Percentiles rank a stretch among this genome's conserved stretches.
These are phyloP conservation scores for Candida quercuum DNA, from an alignment of 805 yeast genomes.

Conservation along the genomic window DNA sequence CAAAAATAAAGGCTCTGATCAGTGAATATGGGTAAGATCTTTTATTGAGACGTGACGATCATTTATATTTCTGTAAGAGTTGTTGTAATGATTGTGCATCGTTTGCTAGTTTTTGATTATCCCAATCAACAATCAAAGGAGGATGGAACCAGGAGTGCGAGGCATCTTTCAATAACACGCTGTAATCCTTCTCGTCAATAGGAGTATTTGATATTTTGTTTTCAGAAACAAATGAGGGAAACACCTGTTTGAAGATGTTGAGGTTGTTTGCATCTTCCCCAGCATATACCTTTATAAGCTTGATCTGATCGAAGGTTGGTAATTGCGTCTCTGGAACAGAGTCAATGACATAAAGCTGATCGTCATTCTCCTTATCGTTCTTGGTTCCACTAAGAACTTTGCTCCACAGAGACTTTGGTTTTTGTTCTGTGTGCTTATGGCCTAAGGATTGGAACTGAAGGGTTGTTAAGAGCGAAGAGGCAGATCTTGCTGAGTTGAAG, in stretches of 20 bases:
- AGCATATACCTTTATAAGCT: conserved; percentile 14
- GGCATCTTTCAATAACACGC: conserved; percentile 13
- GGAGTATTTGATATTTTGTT: conserved; percentile 4
- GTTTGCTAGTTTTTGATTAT: conserved; percentile 47
- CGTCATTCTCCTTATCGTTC: conserved; percentile 1
- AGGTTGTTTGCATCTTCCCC: conserved; percentile 5
- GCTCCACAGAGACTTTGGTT: conserved; percentile 15
- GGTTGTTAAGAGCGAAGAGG: conserved; percentile 6
- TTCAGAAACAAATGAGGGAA: conserved; percentile 17
- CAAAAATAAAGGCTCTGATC: too few relatives aligned
- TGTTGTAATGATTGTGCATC: conserved; percentile 35
- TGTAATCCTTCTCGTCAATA: conserved; percentile 9
- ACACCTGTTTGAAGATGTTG: conserved; percentile 13
- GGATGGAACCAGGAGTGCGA: conserved; percentile 30
- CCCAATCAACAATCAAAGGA: conserved; percentile 62
- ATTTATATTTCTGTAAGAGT: conserved; percentile 15
- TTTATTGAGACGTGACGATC: too few relatives aligned
- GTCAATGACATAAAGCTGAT: not conserved
- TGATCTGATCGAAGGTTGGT: conserved; percentile 24
- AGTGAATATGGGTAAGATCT: too few relatives aligned
- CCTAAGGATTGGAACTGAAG: conserved; percentile 1
- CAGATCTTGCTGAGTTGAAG: conserved; percentile 23
- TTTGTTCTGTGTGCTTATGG: conserved; percentile 1
- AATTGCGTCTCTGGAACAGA: conserved; percentile 3
- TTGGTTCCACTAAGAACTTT: conserved; percentile 12